Conservation (phyloP, 352 stramenopile species). For the Globisporangium acanthophoron region DNA sequence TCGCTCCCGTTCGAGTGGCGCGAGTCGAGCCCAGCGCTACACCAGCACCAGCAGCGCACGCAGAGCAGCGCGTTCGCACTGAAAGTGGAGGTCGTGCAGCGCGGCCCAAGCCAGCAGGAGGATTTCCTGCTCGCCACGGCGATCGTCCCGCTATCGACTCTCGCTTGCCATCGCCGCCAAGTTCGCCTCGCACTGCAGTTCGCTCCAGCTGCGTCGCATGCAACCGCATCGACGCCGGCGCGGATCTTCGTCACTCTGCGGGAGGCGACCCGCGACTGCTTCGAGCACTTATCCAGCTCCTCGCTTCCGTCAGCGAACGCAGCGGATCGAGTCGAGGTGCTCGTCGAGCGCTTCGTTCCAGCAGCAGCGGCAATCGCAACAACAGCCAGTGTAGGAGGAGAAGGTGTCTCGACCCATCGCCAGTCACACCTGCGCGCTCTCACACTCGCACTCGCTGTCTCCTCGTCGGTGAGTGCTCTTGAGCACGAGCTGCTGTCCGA, state of each 20-base stretch:
- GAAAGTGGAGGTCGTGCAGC: slow-evolving; percentile 55
- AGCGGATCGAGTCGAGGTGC: slow-evolving; percentile 17
- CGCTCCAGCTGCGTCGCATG: background rate
- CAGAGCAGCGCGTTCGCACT: slow-evolving; percentile 11
- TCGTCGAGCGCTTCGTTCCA: slow-evolving; percentile 14
- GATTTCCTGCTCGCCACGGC: slow-evolving; percentile 40
- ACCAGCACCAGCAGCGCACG: background rate
- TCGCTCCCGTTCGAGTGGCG: slow-evolving; percentile 42
- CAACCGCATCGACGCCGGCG: background rate
- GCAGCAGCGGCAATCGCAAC: background rate
- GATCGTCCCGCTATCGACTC: slow-evolving; percentile 18
- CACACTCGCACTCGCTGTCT: background rate
- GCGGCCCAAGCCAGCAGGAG: slow-evolving; percentile 57
- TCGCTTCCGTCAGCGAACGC: background rate
- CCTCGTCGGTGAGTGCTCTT: background rate
- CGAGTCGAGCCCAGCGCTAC: slow-evolving; percentile 6
- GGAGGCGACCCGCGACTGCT: slow-evolving; percentile 9
- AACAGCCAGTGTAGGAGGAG: background rate
- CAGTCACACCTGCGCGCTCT: background rate
- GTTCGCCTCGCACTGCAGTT: slow-evolving; percentile 25
- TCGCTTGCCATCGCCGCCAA: slow-evolving; percentile 20
- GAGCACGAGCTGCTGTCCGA: slow-evolving; percentile 1
- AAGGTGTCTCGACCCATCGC: background rate
- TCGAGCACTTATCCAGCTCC: background rate
- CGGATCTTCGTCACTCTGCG: slow-evolving; percentile 17